Conservation (phyloP, 225 moss, liverwort and hornwort species). For the Sphagnum contortum region DNA sequence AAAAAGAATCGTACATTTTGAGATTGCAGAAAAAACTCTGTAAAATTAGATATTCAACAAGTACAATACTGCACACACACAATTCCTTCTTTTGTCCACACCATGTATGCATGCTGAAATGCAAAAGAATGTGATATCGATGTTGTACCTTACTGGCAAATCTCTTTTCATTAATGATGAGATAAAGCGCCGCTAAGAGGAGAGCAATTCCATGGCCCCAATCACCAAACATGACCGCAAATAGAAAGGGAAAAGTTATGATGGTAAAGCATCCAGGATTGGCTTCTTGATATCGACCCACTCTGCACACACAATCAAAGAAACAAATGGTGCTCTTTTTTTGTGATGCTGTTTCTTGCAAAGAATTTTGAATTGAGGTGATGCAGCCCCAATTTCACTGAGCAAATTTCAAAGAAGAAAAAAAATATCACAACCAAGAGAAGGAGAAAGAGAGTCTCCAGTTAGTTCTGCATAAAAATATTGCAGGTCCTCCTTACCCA, state of each 20-base stretch:
- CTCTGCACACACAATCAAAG: constrained; percentile 30
- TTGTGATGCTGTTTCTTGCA: no score
- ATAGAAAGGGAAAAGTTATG: constrained; percentile 92
- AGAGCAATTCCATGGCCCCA: constrained; percentile 94
- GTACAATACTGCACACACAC: no score
- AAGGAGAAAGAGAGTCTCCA: neutral
- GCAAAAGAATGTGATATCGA: no score
- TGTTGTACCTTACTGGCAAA: constrained; percentile 57
- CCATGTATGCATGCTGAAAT: no score
- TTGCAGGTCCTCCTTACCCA: constrained; percentile 40
- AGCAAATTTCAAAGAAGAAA: no score
- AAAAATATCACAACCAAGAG: no score
- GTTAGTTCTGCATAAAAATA: neutral
- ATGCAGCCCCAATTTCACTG: no score
- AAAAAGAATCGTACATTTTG: no score
- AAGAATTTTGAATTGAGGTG: no score
- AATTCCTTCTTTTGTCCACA: no score
- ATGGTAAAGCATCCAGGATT: constrained; percentile 93
- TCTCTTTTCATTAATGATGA: constrained; percentile 66
- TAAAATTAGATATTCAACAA: no score
- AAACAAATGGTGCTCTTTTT: neutral
- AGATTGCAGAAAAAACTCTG: no score
- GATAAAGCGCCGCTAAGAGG: constrained; percentile 59
- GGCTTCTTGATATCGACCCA: constrained; percentile 96
- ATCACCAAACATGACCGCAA: constrained; percentile 99